phyloP scores from a whole-genome alignment of 352 stramenopile genomes.

The Plasmopara viticola region DNA sequence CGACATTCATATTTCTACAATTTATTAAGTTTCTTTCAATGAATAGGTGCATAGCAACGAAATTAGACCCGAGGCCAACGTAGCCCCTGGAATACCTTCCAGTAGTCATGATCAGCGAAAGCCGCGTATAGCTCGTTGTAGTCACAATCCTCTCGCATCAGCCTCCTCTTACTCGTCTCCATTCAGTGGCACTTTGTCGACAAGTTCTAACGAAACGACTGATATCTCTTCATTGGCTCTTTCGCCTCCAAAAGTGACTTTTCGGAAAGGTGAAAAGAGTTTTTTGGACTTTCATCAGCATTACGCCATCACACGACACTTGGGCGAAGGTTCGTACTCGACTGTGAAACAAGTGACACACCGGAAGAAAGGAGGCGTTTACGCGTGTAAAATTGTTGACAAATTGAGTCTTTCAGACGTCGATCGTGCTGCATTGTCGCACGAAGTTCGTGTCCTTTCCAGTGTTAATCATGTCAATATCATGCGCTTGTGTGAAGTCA shows the following conservation, averaged over 20 bases:
- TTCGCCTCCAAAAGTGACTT: conserved; percentile 30
- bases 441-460: conserved; percentile 66
- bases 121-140: background rate
- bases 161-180: conserved; percentile 6
- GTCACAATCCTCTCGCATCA: conserved; percentile 18
- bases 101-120: background rate
- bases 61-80: conserved; percentile 16
- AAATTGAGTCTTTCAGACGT: conserved; percentile 67
- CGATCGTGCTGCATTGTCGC: conserved; percentile 61
- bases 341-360: conserved; percentile 85
- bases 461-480: conserved; percentile 84
- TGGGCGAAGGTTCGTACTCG: conserved; percentile 85
- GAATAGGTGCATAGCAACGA: background rate
- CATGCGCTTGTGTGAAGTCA: conserved; percentile 90
- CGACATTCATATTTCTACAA: too few species aligned
- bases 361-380: conserved; percentile 62
- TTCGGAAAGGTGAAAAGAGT: conserved; percentile 72
- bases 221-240: conserved; percentile 6
- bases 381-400: conserved; percentile 82
- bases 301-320: conserved; percentile 70
- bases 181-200: conserved; percentile 5
- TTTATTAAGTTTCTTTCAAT: too few species aligned
- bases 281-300: conserved; percentile 81
- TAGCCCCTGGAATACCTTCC: background rate
- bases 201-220: background rate